Percentiles rank a stretch among this genome's conserved stretches.
These are phyloP conservation scores for Sherardia arvensis DNA, from an alignment of 257 asterid species.

Conservation along the genomic window DNA sequence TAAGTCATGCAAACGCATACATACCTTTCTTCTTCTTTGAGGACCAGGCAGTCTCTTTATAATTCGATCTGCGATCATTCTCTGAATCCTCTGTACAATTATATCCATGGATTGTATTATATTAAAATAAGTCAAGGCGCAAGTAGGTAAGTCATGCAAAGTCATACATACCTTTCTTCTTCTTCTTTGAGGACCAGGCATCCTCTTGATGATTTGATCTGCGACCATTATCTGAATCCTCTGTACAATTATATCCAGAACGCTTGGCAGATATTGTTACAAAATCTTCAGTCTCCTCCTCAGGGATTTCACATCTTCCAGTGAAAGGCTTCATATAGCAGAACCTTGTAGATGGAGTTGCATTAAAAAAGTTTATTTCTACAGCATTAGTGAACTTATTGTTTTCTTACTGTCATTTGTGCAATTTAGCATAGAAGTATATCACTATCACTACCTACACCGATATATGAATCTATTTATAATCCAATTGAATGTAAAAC, in stretches of 20 bases:
- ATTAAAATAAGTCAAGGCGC: too few relatives aligned
- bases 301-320: slow-evolving; percentile 52
- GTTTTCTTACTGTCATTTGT: neutral
- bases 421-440: neutral
- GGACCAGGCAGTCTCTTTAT: too few relatives aligned
- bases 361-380: neutral
- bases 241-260: slow-evolving; percentile 11
- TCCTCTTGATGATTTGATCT: neutral
- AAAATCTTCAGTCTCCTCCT: slow-evolving; percentile 40
- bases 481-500: neutral
- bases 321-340: slow-evolving; percentile 64
- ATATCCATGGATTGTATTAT: too few relatives aligned
- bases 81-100: slow-evolving; percentile 16
- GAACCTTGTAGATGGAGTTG: slow-evolving; percentile 41
- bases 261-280: slow-evolving; percentile 50
- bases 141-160: neutral
- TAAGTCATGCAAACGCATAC: too few relatives aligned
- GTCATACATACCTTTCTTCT: slow-evolving; percentile 6
- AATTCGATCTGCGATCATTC: too few relatives aligned
- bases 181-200: neutral
- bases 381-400: neutral
- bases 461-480: neutral
- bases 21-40: too few relatives aligned
- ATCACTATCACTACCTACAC: neutral
- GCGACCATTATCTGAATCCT: slow-evolving; percentile 9